Evolutionary conservation across 2,329 filamentous ascomycete genomes (phyloP).

Genomic region (Fonsecaea pedrosoi): DNA sequence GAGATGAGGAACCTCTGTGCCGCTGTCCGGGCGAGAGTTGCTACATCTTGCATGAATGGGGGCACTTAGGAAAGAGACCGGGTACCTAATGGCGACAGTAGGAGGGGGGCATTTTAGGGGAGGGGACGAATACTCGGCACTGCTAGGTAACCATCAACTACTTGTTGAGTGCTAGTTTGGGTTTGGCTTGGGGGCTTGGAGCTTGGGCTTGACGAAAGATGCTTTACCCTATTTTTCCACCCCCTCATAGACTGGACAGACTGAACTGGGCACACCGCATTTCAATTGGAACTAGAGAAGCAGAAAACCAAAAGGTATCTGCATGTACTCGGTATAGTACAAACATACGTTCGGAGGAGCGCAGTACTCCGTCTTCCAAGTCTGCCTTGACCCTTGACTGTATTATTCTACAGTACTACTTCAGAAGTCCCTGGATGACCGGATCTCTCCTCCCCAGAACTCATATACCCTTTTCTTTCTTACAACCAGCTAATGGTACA

Average conservation of each 20-base stretch:
- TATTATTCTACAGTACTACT: too few relatives aligned
- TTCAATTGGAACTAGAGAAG: not conserved
- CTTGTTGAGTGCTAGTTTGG: not conserved
- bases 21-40: not conserved
- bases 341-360: not conserved
- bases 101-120: not conserved
- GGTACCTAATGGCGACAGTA: not conserved
- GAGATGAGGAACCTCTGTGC: not conserved
- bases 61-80: not conserved
- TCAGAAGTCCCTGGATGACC: too few relatives aligned
- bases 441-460: not conserved
- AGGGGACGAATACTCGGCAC: too few relatives aligned
- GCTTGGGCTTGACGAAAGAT: not conserved
- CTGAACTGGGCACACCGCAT: constrained; percentile 6
- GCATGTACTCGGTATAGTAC: not conserved
- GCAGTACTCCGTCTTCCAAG: not conserved
- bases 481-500: not conserved
- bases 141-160: too few relatives aligned
- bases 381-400: too few relatives aligned
- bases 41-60: constrained; percentile 6
- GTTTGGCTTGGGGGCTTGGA: not conserved
- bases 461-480: not conserved
- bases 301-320: not conserved
- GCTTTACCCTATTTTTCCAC: not conserved
- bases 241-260: not conserved